These are phyloP conservation scores for Paspalum notatum DNA, from an alignment of 176 grass and related monocot species.

Conservation along the genomic window DNA sequence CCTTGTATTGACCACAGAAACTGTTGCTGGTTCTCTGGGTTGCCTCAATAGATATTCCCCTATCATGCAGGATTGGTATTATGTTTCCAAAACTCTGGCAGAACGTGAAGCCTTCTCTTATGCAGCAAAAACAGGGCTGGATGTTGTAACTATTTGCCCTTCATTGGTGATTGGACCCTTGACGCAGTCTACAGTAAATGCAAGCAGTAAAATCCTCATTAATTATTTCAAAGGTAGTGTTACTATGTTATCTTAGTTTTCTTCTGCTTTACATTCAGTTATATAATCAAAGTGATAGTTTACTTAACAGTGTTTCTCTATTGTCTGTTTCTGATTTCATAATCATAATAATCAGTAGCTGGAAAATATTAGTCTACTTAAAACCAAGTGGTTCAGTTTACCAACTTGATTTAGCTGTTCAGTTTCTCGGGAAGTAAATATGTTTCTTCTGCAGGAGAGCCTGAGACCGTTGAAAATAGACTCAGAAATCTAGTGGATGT, in stretches of 20 bases:
- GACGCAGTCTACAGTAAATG: slow-evolving; percentile 47
- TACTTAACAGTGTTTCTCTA: background rate
- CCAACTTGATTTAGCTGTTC: background rate
- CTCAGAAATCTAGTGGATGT: slow-evolving; percentile 43
- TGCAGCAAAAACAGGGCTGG: slow-evolving; percentile 47
- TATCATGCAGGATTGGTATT: slow-evolving; percentile 64
- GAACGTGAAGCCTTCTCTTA: slow-evolving; percentile 55
- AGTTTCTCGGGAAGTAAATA: background rate
- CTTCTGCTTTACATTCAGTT: background rate
- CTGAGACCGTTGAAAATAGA: slow-evolving; percentile 45
- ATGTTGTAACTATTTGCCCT: slow-evolving; percentile 52
- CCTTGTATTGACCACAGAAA: background rate
- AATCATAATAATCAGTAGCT: background rate
- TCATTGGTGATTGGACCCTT: slow-evolving; percentile 47
- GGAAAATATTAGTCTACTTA: background rate
- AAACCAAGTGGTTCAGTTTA: background rate
- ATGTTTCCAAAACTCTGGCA: slow-evolving; percentile 54
- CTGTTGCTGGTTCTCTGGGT: background rate
- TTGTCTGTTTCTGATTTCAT: background rate
- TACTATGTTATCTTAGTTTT: slow-evolving; percentile 9
- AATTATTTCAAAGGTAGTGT: slow-evolving; percentile 50
- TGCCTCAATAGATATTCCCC: background rate
- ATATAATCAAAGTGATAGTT: background rate
- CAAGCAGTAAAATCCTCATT: slow-evolving; percentile 45
- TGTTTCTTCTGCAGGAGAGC: slow-evolving; percentile 38